These are phyloP conservation scores for Verbena officinalis DNA, from an alignment of 257 asterid genomes.

Conservation along the genomic window DNA sequence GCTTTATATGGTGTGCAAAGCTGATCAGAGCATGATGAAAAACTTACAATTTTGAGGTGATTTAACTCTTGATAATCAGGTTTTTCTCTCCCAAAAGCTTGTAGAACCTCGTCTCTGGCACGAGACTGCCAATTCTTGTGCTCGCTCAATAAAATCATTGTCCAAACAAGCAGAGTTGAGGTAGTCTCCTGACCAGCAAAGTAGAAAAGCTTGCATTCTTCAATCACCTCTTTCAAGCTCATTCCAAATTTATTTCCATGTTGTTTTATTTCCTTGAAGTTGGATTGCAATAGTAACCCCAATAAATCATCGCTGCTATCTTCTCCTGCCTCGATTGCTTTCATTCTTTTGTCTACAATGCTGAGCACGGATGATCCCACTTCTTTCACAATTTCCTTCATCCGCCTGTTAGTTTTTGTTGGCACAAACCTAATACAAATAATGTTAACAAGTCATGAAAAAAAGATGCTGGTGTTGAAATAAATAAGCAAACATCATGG, in stretches of 20 bases:
- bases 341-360: conserved; percentile 41
- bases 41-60: conserved; percentile 49
- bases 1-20: not conserved
- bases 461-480: no score
- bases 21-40: not conserved
- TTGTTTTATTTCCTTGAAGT: conserved; percentile 39
- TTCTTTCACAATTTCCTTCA: conserved; percentile 44
- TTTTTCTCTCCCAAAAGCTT: conserved; percentile 30
- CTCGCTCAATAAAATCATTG: conserved; percentile 51
- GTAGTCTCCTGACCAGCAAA: conserved; percentile 71
- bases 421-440: conserved; percentile 47
- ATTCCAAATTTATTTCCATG: conserved; percentile 41
- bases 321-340: conserved; percentile 44
- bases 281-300: conserved; percentile 46
- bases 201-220: conserved; percentile 65
- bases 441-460: not conserved
- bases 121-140: conserved; percentile 51
- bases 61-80: conserved; percentile 46
- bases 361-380: conserved; percentile 38
- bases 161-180: conserved; percentile 52
- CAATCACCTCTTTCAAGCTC: conserved; percentile 50
- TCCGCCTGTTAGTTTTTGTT: conserved; percentile 42
- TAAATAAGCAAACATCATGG: no score
- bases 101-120: conserved; percentile 56
- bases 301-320: conserved; percentile 34